Evolutionary conservation across 2,329 filamentous ascomycete species (phyloP).

Genomic region (Neocucurbitaria cava): DNA sequence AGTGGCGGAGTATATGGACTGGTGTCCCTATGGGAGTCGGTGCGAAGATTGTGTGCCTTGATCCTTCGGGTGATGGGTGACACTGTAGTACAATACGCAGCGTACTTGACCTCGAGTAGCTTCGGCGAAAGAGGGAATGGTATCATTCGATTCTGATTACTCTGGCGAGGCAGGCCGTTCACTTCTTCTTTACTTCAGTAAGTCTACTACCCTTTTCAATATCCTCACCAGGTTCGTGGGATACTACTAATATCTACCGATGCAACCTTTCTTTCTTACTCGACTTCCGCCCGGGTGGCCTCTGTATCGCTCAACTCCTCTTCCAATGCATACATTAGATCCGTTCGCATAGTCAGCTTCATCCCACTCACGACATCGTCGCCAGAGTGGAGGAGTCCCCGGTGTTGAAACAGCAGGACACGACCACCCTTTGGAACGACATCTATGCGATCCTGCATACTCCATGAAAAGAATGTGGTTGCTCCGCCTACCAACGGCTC

Average conservation of each 20-base stretch:
- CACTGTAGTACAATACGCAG: slow-evolving; percentile 97
- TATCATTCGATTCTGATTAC: slow-evolving; percentile 94
- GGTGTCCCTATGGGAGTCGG: slow-evolving; percentile 82
- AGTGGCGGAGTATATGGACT: slow-evolving; percentile 30
- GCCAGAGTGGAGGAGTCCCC: slow-evolving; percentile 59
- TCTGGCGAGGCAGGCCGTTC: slow-evolving; percentile 81
- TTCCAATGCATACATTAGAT: slow-evolving; percentile 59
- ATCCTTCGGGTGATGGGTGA: slow-evolving; percentile 54
- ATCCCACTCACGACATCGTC: slow-evolving; percentile 61
- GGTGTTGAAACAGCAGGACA: slow-evolving; percentile 64
- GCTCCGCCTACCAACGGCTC: slow-evolving; percentile 59
- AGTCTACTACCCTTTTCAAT: slow-evolving; percentile 42
- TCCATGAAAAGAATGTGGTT: slow-evolving; percentile 58
- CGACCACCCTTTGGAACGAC: slow-evolving; percentile 60
- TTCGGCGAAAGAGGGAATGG: slow-evolving; percentile 53
- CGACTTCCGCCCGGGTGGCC: neutral
- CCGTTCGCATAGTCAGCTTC: slow-evolving; percentile 64
- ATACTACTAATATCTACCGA: slow-evolving; percentile 50
- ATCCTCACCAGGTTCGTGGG: slow-evolving; percentile 26
- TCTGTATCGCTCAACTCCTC: slow-evolving; percentile 6
- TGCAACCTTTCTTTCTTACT: neutral
- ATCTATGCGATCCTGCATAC: slow-evolving; percentile 46
- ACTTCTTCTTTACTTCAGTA: slow-evolving; percentile 59
- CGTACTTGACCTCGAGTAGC: slow-evolving; percentile 63
- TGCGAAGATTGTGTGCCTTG: slow-evolving; percentile 90